Evolutionary conservation across 495 filamentous ascomycete genomes (phyloP).

Genomic region (Bacidia gigantensis): DNA sequence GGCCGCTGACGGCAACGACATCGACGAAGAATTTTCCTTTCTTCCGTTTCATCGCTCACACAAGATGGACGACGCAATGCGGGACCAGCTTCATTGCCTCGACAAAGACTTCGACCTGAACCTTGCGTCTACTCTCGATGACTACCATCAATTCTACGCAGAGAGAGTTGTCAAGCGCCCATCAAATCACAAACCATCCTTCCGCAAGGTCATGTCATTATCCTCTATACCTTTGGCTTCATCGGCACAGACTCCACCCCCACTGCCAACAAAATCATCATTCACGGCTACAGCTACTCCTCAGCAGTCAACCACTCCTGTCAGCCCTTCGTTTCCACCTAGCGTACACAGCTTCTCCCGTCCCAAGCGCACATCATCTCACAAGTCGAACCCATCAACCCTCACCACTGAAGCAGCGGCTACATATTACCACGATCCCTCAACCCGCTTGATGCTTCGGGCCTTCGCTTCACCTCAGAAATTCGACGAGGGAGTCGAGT

Average conservation of each 20-base stretch:
- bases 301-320: slow-evolving; percentile 2
- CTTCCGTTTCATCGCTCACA: slow-evolving; percentile 8
- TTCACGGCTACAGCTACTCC: slow-evolving; percentile 3
- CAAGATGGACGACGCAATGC: slow-evolving; percentile 39
- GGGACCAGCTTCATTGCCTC: slow-evolving; percentile 65
- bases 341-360: slow-evolving; percentile 25
- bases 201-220: slow-evolving; percentile 37
- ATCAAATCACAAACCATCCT: slow-evolving; percentile 23
- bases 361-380: slow-evolving; percentile 19
- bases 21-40: background rate
- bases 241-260: slow-evolving; percentile 13
- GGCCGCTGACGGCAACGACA: slow-evolving; percentile 10
- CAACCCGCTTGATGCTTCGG: slow-evolving; percentile 72
- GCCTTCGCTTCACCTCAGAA: slow-evolving; percentile 89
- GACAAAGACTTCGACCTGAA: slow-evolving; percentile 68
- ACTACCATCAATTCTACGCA: slow-evolving; percentile 34
- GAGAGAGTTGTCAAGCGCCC: slow-evolving; percentile 19
- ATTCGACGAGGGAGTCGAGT: slow-evolving; percentile 89
- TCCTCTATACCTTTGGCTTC: slow-evolving; percentile 16
- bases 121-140: slow-evolving; percentile 34
- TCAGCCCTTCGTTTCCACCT: slow-evolving; percentile 27
- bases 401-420: slow-evolving; percentile 57
- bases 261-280: slow-evolving; percentile 12
- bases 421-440: slow-evolving; percentile 79
- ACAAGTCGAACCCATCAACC: slow-evolving; percentile 30